Evolutionary conservation across 2,329 filamentous ascomycete genomes (phyloP), one percentile per base, ranked within the genome.

Genomic region (Zymoseptoria tritici): DNA sequence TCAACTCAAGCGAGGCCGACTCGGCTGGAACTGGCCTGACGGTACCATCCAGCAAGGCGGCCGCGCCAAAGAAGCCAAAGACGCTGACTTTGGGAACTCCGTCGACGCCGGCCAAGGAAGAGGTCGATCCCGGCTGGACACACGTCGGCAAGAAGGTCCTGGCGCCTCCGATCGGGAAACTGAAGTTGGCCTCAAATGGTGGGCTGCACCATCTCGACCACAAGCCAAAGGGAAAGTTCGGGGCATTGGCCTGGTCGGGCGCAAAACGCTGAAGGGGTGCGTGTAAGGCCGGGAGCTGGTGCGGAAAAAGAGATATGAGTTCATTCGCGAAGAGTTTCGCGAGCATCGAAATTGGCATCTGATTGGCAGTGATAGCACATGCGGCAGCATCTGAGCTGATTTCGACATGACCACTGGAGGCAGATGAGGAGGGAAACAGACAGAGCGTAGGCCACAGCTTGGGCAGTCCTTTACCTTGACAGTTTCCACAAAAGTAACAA

Each of bases 101-200:
- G 57, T 55, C 7, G 36, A 46, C 36, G 36, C 36, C 36, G 36
- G 36, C 31, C 52, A 52, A 56, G 50, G 49, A 46, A 53, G 19
- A 60, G 53, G 31, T 56, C 16, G 61, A 64, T 50, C 29, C 50
- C 9, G 64, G 60, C 9, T 65, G 65, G 64, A 64, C 59, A 9
- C 51, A 58, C 22, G 62, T 67, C 42, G 62, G 60, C 54, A 67
- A 64, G 56, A 61, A 67, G 55, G 50, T 56, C 3, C 49, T 62
- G 20, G 63, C 58, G 57, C 21, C 62, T 29, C 50, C 52, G 9
- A 53, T 52, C 6, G 60, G 57, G 36, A 66, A 52, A 13, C 54
- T 68, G 20, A 67, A 63, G 19, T 52, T 68, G 24, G 46, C 60
- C 13, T 50, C 60, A 8, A 66, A 68, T 31, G 62, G 62, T 29